phyloP scores from a whole-genome alignment of 2,329 filamentous ascomycete genomes.

The Botryotinia globosa region DNA sequence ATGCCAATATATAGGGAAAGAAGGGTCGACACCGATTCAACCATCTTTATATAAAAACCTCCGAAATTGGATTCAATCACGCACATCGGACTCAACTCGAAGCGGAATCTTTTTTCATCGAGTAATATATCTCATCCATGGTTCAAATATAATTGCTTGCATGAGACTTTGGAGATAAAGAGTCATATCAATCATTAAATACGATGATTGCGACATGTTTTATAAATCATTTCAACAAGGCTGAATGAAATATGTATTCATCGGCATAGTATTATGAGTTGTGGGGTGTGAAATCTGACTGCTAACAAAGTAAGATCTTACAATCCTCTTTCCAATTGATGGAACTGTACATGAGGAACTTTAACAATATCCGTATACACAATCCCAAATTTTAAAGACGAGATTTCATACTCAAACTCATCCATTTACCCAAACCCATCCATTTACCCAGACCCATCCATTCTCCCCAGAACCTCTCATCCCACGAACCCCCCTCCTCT shows the following conservation, averaged over 20 bases:
- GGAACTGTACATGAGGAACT: not conserved
- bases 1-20: not conserved
- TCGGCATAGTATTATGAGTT: not conserved
- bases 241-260: not conserved
- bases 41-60: not conserved
- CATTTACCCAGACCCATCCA: not conserved
- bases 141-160: not conserved
- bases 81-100: not conserved
- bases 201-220: not conserved
- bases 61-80: not conserved
- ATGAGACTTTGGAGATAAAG: not conserved
- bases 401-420: not conserved
- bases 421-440: not conserved
- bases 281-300: not conserved
- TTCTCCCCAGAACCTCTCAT: not conserved
- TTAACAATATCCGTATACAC: not conserved
- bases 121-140: not conserved
- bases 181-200: not conserved
- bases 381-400: too few relatives aligned
- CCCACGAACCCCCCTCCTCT: not conserved
- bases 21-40: not conserved
- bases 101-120: not conserved
- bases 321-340: not conserved
- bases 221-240: slow-evolving; percentile 1
- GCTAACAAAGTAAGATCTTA: not conserved